These are phyloP conservation scores for Oxytropis ochrocephala DNA, from an alignment of 306 rosid genomes.

Conservation along the genomic window DNA sequence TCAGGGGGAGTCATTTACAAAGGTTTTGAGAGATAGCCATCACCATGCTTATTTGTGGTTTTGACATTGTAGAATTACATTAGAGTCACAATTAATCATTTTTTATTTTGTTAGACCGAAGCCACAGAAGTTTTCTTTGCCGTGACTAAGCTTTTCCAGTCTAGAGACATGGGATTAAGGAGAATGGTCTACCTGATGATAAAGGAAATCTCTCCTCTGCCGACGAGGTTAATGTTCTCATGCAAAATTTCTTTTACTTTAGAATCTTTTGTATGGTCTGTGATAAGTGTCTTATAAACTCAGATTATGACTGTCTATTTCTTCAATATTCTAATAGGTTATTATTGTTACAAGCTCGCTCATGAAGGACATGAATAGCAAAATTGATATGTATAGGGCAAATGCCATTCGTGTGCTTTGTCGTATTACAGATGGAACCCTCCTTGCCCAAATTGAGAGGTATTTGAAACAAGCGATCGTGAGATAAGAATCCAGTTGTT, in stretches of 20 bases:
- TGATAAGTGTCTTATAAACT: constrained; percentile 10
- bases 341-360: constrained; percentile 98
- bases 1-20: constrained; percentile 93
- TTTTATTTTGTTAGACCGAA: constrained; percentile 48
- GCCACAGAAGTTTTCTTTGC: constrained; percentile 99
- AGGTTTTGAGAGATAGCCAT: constrained; percentile 48
- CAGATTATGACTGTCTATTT: constrained; percentile 31
- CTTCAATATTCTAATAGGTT: constrained; percentile 49
- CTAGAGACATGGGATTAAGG: constrained; percentile 90
- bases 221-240: constrained; percentile 62
- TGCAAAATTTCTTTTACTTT: constrained; percentile 1
- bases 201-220: constrained; percentile 95
- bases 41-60: constrained; percentile 12
- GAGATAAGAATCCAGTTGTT: constrained; percentile 97
- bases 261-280: neutral
- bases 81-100: constrained; percentile 3
- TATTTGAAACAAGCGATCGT: constrained; percentile 98
- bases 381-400: constrained; percentile 96
- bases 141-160: constrained; percentile 97
- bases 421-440: constrained; percentile 94
- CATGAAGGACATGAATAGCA: constrained; percentile 99
- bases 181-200: constrained; percentile 97
- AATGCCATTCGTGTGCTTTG: constrained; percentile 98
- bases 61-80: neutral
- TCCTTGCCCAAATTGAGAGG: constrained; percentile 93